phyloP scores from a whole-genome alignment of 2,329 filamentous ascomycete species.

The Metarhizium album region DNA sequence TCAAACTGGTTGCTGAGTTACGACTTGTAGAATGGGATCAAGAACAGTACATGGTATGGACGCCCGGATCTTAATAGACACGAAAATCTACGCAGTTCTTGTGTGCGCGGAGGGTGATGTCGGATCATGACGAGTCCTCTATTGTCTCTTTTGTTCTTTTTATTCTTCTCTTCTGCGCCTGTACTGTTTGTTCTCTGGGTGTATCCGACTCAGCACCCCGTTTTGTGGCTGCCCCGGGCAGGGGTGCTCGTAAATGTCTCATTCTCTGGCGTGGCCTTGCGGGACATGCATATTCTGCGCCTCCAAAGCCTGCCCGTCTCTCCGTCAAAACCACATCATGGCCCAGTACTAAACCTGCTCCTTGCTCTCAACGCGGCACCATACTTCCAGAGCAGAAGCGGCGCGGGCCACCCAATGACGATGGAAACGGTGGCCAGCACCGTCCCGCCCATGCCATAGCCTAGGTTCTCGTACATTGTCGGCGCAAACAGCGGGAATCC shows the following conservation, averaged over 20 bases:
- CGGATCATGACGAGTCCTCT: neutral
- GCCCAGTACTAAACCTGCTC: slow-evolving; percentile 14
- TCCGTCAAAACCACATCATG: neutral
- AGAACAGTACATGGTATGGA: neutral
- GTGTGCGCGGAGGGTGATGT: neutral
- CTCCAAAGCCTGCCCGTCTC: too few species aligned
- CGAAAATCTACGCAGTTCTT: neutral
- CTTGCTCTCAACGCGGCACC: slow-evolving; percentile 27
- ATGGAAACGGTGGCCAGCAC: slow-evolving; percentile 32
- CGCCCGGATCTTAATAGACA: neutral
- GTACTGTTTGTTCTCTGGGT: too few species aligned
- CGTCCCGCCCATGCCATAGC: slow-evolving; percentile 31
- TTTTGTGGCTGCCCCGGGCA: too few species aligned
- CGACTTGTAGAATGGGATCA: neutral
- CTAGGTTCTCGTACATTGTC: slow-evolving; percentile 30
- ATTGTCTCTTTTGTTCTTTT: too few species aligned
- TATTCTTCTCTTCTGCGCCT: too few species aligned
- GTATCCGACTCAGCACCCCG: too few species aligned
- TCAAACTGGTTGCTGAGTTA: neutral
- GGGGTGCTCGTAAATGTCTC: too few species aligned
- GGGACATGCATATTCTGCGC: too few species aligned
- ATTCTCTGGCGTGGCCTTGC: too few species aligned
- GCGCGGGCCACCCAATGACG: slow-evolving; percentile 28
- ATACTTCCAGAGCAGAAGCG: slow-evolving; percentile 33
- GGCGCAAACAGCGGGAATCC: slow-evolving; percentile 42